Evolutionary conservation across 2,329 filamentous ascomycete genomes (phyloP).

Genomic region (Fusarium sp.): DNA sequence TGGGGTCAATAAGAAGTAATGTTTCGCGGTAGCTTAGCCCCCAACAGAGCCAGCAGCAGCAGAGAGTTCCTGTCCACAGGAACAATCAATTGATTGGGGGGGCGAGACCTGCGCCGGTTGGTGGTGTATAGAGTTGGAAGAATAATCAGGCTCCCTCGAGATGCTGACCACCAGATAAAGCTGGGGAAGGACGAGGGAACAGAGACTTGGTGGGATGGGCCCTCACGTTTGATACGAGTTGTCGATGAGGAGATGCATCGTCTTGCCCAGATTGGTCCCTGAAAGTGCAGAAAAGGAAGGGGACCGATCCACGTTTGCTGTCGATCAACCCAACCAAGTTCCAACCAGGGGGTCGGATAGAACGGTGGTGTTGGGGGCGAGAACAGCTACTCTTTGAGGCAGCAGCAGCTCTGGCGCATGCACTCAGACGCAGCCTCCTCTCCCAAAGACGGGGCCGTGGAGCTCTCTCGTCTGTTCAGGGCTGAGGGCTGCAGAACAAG

Average conservation of each 20-base stretch:
- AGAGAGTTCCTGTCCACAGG: constrained; percentile 1
- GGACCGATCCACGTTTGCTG: constrained; percentile 20
- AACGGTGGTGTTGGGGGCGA: constrained; percentile 6
- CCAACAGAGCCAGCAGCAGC: constrained; percentile 7
- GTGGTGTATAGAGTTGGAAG: not conserved
- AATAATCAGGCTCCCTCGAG: constrained; percentile 13
- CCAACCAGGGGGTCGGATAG: constrained; percentile 13
- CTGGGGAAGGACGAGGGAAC: constrained; percentile 1
- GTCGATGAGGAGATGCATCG: constrained; percentile 40
- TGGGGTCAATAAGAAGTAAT: constrained; percentile 14
- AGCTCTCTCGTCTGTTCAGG: constrained; percentile 7
- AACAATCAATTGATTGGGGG: not conserved
- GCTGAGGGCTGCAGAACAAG: constrained; percentile 23
- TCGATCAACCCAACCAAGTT: constrained; percentile 22
- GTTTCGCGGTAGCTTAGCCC: not conserved
- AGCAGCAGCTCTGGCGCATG: constrained; percentile 13
- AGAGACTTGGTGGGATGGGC: constrained; percentile 36
- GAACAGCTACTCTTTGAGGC: not conserved
- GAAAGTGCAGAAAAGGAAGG: constrained; percentile 29
- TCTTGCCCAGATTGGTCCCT: constrained; percentile 34
- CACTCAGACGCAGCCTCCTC: constrained; percentile 27
- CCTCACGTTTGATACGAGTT: constrained; percentile 39
- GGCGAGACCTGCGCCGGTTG: constrained; percentile 16
- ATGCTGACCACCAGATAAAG: constrained; percentile 18
- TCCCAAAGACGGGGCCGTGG: constrained; percentile 25